phyloP scores from a whole-genome alignment of 495 filamentous ascomycete species.

The Trichoderma asperelloides region DNA sequence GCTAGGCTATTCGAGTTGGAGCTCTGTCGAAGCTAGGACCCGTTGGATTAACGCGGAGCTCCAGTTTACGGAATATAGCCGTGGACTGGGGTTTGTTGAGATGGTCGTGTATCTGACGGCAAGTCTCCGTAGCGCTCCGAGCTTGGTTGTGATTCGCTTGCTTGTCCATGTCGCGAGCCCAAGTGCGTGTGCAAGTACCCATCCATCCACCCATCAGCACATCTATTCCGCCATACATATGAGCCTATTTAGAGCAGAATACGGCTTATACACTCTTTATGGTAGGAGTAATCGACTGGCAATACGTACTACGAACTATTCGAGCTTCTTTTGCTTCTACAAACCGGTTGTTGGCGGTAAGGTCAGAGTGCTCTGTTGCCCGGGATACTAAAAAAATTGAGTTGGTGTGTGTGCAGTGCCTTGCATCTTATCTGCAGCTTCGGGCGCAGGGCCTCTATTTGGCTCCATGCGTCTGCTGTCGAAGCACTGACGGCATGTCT shows the following conservation, averaged over 20 bases:
- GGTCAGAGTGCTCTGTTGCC: neutral
- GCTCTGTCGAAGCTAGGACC: neutral
- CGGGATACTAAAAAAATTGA: neutral
- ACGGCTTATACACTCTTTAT: too few relatives aligned
- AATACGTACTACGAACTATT: neutral
- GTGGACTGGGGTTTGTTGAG: neutral
- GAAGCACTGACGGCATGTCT: neutral
- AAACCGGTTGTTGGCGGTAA: neutral
- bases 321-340: too few relatives aligned
- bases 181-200: too few relatives aligned
- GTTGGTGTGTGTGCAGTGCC: neutral
- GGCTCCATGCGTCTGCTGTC: neutral
- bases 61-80: slow-evolving; percentile 1
- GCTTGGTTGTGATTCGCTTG: neutral
- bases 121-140: neutral
- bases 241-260: too few relatives aligned
- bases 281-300: too few relatives aligned
- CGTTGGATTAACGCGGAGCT: neutral
- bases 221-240: neutral
- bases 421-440: neutral
- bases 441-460: neutral
- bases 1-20: neutral
- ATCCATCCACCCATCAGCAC: neutral
- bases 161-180: too few relatives aligned
- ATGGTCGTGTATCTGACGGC: neutral